Evolutionary conservation across 768 basidiomycete genomes (phyloP), one percentile per base, ranked within the genome.

Genomic region (Rhodotorula diobovata): DNA sequence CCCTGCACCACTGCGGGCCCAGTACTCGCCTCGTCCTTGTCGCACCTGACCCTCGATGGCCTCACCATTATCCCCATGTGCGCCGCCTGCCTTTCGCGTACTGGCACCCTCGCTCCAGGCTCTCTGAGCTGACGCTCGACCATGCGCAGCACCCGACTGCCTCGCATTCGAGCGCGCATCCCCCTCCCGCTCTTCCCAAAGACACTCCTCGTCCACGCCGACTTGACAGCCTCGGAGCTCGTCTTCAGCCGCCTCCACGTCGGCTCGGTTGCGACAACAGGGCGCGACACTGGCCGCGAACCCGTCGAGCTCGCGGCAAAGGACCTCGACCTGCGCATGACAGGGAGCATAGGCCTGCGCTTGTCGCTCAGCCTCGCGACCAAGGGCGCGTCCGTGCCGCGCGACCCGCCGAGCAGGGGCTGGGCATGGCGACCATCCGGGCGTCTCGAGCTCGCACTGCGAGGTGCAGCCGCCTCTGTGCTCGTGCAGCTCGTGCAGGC

Each of bases 31-130:
- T 45, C 46, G 4, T 41, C 30, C 7, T 15, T 71, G 15, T 61
- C 51, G 2, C 18, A 53, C 43, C 57, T 71, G 18, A 32, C 37
- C 30, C 48, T 71, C 4, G 70, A 67, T 34, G 70, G 70, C 14
- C 48, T 71, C 20, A 71, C 65, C 11, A 34, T 63, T 41, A 54
- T 71, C 37, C 70, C 70, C 18, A 35, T 66, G 65, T 61, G 48
- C 45, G 68, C 28, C 46, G 21, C 30, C 30, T 18, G 12, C 46
- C 0, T 30, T 25, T 2, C 51, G 15, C 2, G 4, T 48, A 16
- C 16, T 18, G 37, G 30, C 15, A 2, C 1, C 11, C 39, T 11
- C 6, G 5, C 39, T 8, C 37, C n/a, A 2, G n/a, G 25, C 35
- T 1, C 9, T 50, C 63, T 46, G 10, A 59, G 39, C 32, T 35